Evolutionary conservation across 768 basidiomycete species (phyloP).

Genomic region (Tricholoma flavovirens): DNA sequence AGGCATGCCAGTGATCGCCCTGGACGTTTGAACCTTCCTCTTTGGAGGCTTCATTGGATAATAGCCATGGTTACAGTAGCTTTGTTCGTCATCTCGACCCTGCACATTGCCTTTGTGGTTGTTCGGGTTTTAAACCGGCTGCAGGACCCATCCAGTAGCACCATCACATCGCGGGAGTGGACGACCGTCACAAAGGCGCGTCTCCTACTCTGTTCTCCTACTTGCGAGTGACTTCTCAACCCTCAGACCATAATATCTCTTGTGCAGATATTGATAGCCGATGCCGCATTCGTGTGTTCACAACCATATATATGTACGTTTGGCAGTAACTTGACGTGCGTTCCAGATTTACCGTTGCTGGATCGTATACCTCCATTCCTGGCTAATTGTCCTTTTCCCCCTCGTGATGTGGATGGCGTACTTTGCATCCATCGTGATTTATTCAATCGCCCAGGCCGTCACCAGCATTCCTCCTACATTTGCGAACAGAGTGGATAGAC

Average conservation of each 20-base stretch:
- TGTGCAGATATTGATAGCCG: not conserved
- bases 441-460: not conserved
- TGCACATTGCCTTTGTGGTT: not conserved
- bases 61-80: not conserved
- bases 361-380: conserved; percentile 13
- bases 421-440: not conserved
- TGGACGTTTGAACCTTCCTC: not conserved
- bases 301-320: not conserved
- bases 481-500: not conserved
- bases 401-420: conserved; percentile 11
- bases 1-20: not conserved
- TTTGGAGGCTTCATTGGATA: not conserved
- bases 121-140: not conserved
- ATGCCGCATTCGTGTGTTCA: not conserved
- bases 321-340: not conserved
- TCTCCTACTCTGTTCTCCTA: not conserved
- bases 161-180: not conserved
- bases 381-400: conserved; percentile 9
- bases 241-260: not conserved
- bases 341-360: conserved; percentile 19
- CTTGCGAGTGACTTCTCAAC: not conserved
- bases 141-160: not conserved
- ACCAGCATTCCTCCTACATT: not conserved
- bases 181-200: not conserved
- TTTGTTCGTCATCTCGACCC: not conserved